These are phyloP conservation scores for Rhizophagus clarus DNA, from an alignment of 192 early-diverging fungal species.

Conservation along the genomic window DNA sequence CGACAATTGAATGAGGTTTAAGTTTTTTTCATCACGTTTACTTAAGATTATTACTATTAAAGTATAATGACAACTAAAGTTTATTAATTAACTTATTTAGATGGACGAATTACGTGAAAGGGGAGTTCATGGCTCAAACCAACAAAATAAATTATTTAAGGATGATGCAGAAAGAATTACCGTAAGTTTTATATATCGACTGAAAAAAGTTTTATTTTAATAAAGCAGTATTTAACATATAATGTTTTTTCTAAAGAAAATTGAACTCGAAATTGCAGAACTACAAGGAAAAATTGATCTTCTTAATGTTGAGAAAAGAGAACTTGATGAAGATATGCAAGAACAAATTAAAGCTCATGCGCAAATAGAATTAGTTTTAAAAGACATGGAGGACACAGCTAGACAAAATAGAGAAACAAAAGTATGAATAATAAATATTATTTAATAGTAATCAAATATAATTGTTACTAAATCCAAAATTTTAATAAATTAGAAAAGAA, in stretches of 20 bases:
- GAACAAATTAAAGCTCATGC: constrained; percentile 77
- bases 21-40: not conserved
- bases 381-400: constrained; percentile 74
- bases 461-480: not conserved
- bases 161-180: constrained; percentile 55
- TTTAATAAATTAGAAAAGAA: constrained; percentile 27
- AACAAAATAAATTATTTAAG: constrained; percentile 57
- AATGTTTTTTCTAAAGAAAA: constrained; percentile 19
- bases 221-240: not conserved
- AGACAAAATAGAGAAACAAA: constrained; percentile 33
- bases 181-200: constrained; percentile 10
- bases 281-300: constrained; percentile 67
- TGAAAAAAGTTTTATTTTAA: not conserved
- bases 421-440: not conserved
- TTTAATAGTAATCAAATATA: not conserved
- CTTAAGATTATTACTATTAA: constrained; percentile 28
- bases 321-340: constrained; percentile 72
- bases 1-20: constrained; percentile 71
- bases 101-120: constrained; percentile 44
- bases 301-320: constrained; percentile 67
- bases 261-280: constrained; percentile 62
- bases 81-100: constrained; percentile 25
- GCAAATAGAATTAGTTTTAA: constrained; percentile 76
- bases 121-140: constrained; percentile 52
- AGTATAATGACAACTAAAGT: not conserved